Evolutionary conservation across 2,329 filamentous ascomycete genomes (phyloP).

Genomic region (Penicillium brasilianum): DNA sequence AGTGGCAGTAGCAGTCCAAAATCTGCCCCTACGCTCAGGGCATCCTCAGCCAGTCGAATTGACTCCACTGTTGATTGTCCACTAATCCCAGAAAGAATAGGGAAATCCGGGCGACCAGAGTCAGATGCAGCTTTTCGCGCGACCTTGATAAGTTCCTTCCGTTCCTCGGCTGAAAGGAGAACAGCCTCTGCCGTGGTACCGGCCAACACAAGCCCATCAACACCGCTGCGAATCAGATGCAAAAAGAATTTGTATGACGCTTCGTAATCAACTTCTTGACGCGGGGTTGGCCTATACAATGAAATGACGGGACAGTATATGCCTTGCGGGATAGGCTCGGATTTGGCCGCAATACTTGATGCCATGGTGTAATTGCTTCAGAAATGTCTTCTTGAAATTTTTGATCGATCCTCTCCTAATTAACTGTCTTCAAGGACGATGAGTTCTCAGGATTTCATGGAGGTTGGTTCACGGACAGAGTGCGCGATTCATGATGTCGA

Average conservation of each 20-base stretch:
- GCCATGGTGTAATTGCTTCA: conserved; percentile 20
- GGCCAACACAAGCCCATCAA: conserved; percentile 52
- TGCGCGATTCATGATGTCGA: background rate
- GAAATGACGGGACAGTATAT: conserved; percentile 57
- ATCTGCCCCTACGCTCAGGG: conserved; percentile 45
- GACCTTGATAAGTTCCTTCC: conserved; percentile 48
- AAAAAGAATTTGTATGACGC: conserved; percentile 53
- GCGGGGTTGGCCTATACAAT: conserved; percentile 49
- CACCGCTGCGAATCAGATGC: conserved; percentile 50
- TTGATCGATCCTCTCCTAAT: background rate
- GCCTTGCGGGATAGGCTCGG: conserved; percentile 48
- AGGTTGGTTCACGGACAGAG: conserved; percentile 16
- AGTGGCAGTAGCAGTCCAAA: conserved; percentile 49
- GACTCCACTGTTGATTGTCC: conserved; percentile 48
- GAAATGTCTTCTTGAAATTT: background rate
- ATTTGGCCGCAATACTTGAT: conserved; percentile 43
- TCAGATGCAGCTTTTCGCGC: conserved; percentile 46
- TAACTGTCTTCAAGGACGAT: background rate
- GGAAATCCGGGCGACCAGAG: conserved; percentile 40
- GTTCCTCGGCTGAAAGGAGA: conserved; percentile 49
- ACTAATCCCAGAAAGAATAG: conserved; percentile 50
- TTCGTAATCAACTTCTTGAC: conserved; percentile 52
- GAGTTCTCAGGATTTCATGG: conserved; percentile 29
- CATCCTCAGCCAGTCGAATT: conserved; percentile 48
- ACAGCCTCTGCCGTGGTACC: conserved; percentile 57